Conservation (phyloP, 306 rosid genomes). For the Dicorynia guianensis region DNA sequence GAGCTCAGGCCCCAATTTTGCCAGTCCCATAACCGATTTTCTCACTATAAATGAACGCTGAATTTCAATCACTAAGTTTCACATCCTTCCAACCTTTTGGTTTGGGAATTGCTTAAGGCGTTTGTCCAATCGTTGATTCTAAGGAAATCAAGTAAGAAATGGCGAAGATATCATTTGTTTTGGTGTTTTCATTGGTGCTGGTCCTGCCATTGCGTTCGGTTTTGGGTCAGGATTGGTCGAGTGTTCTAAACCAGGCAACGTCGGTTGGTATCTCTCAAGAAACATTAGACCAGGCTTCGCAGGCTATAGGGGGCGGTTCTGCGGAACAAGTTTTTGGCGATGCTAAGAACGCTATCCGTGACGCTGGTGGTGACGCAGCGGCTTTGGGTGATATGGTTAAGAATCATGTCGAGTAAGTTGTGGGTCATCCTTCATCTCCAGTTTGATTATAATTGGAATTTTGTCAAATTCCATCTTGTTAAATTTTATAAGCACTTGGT, state of each 20-base stretch:
- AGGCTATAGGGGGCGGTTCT: not conserved
- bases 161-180: conserved; percentile 36
- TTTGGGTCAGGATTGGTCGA: conserved; percentile 27
- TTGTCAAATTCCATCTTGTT: not conserved
- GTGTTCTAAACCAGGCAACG: conserved; percentile 1
- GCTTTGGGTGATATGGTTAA: conserved; percentile 32
- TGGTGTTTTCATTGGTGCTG: conserved; percentile 40
- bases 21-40: not conserved
- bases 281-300: conserved; percentile 11
- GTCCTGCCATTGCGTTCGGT: conserved; percentile 27
- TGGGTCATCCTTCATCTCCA: not conserved
- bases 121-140: not conserved
- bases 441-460: not conserved
- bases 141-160: conserved; percentile 6
- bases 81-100: conserved; percentile 34
- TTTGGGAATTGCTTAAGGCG: conserved; percentile 15
- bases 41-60: conserved; percentile 16
- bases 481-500: no score
- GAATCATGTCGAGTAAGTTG: not conserved
- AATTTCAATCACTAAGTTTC: conserved; percentile 28
- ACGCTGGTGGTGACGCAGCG: not conserved
- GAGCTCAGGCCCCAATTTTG: not conserved
- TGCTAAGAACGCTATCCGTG: not conserved
- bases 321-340: no score
- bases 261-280: conserved; percentile 19